Conservation (phyloP, 169 alveolate species). For the Plasmodium ovale region DNA sequence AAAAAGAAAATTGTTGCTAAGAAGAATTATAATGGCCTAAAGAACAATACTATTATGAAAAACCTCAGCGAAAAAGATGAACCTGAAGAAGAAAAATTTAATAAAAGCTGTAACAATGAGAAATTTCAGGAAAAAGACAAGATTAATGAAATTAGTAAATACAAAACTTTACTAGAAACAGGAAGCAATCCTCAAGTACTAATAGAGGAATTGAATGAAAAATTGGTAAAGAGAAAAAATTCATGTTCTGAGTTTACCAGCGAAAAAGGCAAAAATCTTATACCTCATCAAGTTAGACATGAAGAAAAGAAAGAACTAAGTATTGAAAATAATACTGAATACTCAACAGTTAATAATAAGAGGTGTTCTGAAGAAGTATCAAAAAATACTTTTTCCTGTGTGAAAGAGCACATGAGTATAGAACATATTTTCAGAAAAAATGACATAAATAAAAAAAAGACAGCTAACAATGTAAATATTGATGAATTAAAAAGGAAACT, state of each 20-base stretch:
- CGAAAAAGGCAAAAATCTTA: conserved; percentile 19
- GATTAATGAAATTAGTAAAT: neutral
- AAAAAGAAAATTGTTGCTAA: conserved; percentile 23
- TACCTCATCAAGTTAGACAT: neutral
- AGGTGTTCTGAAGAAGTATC: conserved; percentile 7
- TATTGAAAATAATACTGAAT: neutral
- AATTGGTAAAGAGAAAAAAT: conserved; percentile 42
- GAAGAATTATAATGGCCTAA: neutral
- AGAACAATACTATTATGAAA: conserved; percentile 7
- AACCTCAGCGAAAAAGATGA: conserved; percentile 1
- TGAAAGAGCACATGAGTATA: conserved; percentile 6
- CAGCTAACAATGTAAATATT: conserved; percentile 45
- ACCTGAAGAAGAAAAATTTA: neutral
- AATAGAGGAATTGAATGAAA: conserved; percentile 32
- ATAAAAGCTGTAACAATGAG: conserved; percentile 15
- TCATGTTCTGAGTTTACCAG: conserved; percentile 8
- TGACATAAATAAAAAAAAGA: conserved; percentile 1
- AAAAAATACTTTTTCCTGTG: neutral
- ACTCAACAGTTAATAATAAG: conserved; percentile 3
- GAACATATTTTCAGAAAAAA: conserved; percentile 10
- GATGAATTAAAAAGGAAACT: conserved; percentile 32
- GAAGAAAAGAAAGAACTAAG: conserved; percentile 20
- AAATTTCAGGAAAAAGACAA: neutral
- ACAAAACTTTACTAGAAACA: neutral
- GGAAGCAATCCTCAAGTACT: conserved; percentile 3